Conservation (phyloP, 495 filamentous ascomycete genomes). For the Clohesyomyces aquaticus region DNA sequence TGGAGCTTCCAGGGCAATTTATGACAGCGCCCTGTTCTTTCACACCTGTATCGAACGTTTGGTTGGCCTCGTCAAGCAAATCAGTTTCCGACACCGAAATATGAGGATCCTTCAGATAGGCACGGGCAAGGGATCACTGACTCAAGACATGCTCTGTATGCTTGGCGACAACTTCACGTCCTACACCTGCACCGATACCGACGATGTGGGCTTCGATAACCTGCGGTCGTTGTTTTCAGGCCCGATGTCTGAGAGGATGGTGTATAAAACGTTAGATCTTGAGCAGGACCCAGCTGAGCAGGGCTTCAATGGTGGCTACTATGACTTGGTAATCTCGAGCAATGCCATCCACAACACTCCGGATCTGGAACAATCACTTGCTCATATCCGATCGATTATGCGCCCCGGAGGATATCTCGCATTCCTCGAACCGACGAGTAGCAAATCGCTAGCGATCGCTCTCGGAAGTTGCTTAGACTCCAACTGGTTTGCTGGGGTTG, state of each 20-base stretch:
- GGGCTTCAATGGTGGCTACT: conserved; percentile 21
- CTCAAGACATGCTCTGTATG: background rate
- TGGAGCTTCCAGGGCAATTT: too few relatives aligned
- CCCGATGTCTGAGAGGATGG: conserved; percentile 45
- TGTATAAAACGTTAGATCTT: conserved; percentile 28
- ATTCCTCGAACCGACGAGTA: too few relatives aligned
- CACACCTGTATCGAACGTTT: background rate
- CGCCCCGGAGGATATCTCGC: conserved; percentile 27
- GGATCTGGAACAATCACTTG: background rate
- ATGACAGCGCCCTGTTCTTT: background rate
- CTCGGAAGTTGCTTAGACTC: too few relatives aligned
- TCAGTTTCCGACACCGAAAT: conserved; percentile 13
- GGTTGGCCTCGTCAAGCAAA: background rate
- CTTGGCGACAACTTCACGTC: conserved; percentile 2
- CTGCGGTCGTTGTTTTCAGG: conserved; percentile 6
- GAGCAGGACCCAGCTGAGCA: conserved; percentile 13
- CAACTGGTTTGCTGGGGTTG: too few relatives aligned
- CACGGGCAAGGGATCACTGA: too few relatives aligned
- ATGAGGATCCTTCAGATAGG: conserved; percentile 19
- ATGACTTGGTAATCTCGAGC: conserved; percentile 26
- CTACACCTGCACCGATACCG: conserved; percentile 42
- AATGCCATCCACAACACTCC: conserved; percentile 18
- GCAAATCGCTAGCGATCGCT: too few relatives aligned
- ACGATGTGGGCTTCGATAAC: conserved; percentile 10
- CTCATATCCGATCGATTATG: conserved; percentile 6